Conservation (phyloP, 345 rosid genomes). For the Camelina neglecta region DNA sequence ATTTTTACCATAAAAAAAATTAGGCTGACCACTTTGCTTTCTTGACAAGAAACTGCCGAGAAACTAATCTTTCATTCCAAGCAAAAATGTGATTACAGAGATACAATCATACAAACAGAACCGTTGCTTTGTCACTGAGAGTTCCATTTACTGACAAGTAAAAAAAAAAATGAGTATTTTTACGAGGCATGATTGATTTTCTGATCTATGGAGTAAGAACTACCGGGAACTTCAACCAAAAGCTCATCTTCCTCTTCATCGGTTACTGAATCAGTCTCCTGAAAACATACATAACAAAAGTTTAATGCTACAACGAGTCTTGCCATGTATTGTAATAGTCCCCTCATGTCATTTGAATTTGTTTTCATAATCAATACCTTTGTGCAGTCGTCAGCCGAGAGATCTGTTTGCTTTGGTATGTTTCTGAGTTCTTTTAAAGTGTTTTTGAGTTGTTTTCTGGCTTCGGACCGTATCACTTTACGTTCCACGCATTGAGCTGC, state of each 20-base stretch:
- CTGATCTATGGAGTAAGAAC: slow-evolving; percentile 62
- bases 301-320: slow-evolving; percentile 12
- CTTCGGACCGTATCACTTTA: slow-evolving; percentile 53
- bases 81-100: slow-evolving; percentile 23
- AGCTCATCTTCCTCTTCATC: slow-evolving; percentile 61
- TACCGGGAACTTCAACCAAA: slow-evolving; percentile 83
- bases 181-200: slow-evolving; percentile 15
- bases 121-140: slow-evolving; percentile 24
- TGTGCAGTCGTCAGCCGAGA: background rate
- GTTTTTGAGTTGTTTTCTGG: slow-evolving; percentile 66
- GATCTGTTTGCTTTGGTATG: slow-evolving; percentile 29
- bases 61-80: slow-evolving; percentile 34
- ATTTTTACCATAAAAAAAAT: background rate
- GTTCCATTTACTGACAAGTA: background rate
- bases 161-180: background rate
- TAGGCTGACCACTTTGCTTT: slow-evolving; percentile 6
- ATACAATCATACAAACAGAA: slow-evolving; percentile 16
- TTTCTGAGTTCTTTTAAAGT: slow-evolving; percentile 51
- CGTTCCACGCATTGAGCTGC: slow-evolving; percentile 74
- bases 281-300: slow-evolving; percentile 18
- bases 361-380: slow-evolving; percentile 33
- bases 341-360: background rate
- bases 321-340: slow-evolving; percentile 3
- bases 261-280: slow-evolving; percentile 48
- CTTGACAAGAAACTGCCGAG: slow-evolving; percentile 32